Base-by-base conservation (phyloP, 2,329 filamentous ascomycete genomes). In the Aspergillus japonicus region DNA sequence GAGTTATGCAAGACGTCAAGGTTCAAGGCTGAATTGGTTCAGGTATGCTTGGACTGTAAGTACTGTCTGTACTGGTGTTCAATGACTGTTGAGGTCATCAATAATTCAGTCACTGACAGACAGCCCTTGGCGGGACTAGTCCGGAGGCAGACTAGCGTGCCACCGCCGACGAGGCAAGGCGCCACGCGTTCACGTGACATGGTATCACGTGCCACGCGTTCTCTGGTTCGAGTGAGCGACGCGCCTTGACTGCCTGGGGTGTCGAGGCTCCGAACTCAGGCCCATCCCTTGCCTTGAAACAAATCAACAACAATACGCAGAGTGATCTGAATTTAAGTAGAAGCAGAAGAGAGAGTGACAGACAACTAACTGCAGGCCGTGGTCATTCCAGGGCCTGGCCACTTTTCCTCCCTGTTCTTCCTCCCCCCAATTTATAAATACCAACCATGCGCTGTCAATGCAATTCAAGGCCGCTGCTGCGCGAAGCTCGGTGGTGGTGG, bases 401-500 rank as follows among this genome's bases (percentile, higher is more conserved):
- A 51, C 54, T 48, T 21, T 54, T 35, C 6, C 11, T 12, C 11
- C 33, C 33, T 29, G 26, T 29, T 29, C 33, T 35, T 6, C 14
- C 14, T 5, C 33, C 12, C 14, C 14, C 14, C 33, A 2, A 35
- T 35, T 35, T 12, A 35, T 35, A 35, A 35, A 35, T 35, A 35
- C 14, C 11, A 35, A 56, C 56, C 51, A 58, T 64, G 58, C 57
- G 48, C 54, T 58, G 57, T 44, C 39, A 44, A 19, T 44, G 39
- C 39, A 44, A 56, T 59, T 50, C 56, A 54, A 48, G 42, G 49
- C 58, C 53, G 58, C 63, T 50, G 53, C 61, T 67, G 66, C 66
- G 65, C 63, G 64, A 44, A 62, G 55, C 53, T 61, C 50, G 54
- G 59, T 59, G 62, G 71, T 74, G 72, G 71, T 74, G 72, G 69